Percentiles rank a stretch among this genome's conserved stretches.
phyloP scores from a whole-genome alignment of 1,139 yeast species.

The Zygosaccharomyces pseudobailii region DNA sequence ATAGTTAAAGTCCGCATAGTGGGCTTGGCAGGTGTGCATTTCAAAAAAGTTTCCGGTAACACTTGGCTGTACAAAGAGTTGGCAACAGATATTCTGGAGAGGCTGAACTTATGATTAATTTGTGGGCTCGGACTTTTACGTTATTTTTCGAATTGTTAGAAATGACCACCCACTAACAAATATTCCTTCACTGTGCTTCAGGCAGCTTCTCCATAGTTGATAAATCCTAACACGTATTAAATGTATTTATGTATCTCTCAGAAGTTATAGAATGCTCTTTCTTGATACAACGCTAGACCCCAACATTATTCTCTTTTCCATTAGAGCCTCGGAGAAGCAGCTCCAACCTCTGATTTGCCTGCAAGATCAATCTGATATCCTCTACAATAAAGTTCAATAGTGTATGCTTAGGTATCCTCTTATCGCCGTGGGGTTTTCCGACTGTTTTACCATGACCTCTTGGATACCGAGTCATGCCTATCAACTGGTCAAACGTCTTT shows the following conservation, averaged over 20 bases:
- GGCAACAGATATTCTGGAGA: conserved; percentile 80
- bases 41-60: conserved; percentile 88
- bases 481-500: conserved; percentile 27
- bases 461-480: conserved; percentile 21
- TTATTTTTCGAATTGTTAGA: conserved; percentile 1
- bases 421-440: conserved; percentile 15
- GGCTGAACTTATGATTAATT: conserved; percentile 67
- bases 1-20: conserved; percentile 90
- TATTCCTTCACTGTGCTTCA: neutral
- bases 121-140: conserved; percentile 35
- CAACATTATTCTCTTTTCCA: neutral
- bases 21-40: conserved; percentile 89
- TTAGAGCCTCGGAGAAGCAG: conserved; percentile 2
- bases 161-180: neutral
- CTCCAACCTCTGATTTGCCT: conserved; percentile 29
- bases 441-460: conserved; percentile 10
- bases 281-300: neutral
- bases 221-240: neutral
- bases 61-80: conserved; percentile 95
- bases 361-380: conserved; percentile 26
- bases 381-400: conserved; percentile 28
- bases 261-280: neutral
- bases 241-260: neutral
- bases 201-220: neutral
- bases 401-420: conserved; percentile 31